These are phyloP conservation scores for Aureobasidium sp. DNA, from an alignment of 2,329 filamentous ascomycete species.

Conservation along the genomic window DNA sequence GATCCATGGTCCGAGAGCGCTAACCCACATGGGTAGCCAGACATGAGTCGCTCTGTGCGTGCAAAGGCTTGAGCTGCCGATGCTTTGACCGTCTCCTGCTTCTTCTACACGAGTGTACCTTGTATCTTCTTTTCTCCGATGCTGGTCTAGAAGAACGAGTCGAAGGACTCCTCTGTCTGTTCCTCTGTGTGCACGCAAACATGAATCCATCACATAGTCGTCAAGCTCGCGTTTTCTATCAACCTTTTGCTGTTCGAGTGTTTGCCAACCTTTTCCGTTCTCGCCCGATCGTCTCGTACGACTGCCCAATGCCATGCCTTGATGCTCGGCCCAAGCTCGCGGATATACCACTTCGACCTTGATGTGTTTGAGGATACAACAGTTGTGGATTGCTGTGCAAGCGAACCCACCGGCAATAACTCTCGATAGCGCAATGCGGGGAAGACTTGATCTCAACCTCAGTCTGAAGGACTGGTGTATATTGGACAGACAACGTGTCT, in stretches of 20 bases:
- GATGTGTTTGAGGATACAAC: not conserved
- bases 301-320: not conserved
- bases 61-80: constrained; percentile 1
- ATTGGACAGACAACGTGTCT: not conserved
- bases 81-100: constrained; percentile 5
- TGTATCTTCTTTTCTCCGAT: not conserved
- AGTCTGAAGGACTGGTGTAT: not conserved
- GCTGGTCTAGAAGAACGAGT: not conserved
- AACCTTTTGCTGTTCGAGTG: not conserved
- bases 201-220: not conserved
- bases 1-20: not conserved
- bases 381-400: not conserved
- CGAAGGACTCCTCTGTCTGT: not conserved
- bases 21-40: not conserved
- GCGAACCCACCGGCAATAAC: constrained; percentile 6
- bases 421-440: constrained; percentile 1
- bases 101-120: constrained; percentile 3
- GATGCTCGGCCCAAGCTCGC: not conserved
- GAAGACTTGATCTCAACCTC: not conserved
- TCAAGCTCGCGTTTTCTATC: not conserved
- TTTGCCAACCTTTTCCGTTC: not conserved
- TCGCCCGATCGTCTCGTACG: not conserved
- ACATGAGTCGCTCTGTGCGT: constrained; percentile 4
- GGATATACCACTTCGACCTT: not conserved
- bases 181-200: not conserved